These are phyloP conservation scores for Globisporangium rhizosaccharum DNA, from an alignment of 352 stramenopile species.

Conservation along the genomic window DNA sequence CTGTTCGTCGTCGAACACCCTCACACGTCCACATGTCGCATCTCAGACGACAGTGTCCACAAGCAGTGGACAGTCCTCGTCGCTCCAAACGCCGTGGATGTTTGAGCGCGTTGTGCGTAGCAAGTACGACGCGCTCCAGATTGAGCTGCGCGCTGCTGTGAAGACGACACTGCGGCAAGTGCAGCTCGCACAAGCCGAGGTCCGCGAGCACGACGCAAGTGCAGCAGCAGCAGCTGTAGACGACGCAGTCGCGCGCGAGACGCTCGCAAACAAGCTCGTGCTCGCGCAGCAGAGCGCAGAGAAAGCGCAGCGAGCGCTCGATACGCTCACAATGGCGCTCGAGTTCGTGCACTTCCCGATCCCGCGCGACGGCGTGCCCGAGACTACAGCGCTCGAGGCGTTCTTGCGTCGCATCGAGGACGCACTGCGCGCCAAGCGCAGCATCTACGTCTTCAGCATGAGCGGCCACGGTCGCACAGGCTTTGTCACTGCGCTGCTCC, in stretches of 20 bases:
- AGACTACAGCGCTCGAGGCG: constrained; percentile 13
- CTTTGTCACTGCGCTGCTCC: constrained; percentile 54
- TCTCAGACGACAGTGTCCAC: neutral
- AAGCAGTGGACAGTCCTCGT: neutral
- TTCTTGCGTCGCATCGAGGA: constrained; percentile 41
- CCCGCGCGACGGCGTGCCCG: constrained; percentile 26
- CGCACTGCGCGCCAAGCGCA: constrained; percentile 39
- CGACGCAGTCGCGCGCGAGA: constrained; percentile 19
- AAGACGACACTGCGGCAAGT: constrained; percentile 35
- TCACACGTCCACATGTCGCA: neutral
- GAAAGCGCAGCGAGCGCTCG: constrained; percentile 29
- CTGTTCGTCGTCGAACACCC: neutral
- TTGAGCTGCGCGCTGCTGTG: constrained; percentile 32
- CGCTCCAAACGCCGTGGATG: constrained; percentile 22
- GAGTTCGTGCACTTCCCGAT: constrained; percentile 58
- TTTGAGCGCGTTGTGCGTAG: constrained; percentile 47
- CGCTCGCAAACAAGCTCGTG: constrained; percentile 36
- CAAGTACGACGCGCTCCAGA: constrained; percentile 37
- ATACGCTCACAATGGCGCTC: constrained; percentile 34
- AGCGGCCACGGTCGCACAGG: constrained; percentile 66
- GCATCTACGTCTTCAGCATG: constrained; percentile 74
- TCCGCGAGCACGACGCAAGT: constrained; percentile 13
- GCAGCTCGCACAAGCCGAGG: constrained; percentile 29
- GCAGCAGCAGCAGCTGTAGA: neutral
- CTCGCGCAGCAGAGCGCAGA: constrained; percentile 39